Evolutionary conservation across 805 yeast genomes (phyloP).

Genomic region (Alloascoidea africana): DNA sequence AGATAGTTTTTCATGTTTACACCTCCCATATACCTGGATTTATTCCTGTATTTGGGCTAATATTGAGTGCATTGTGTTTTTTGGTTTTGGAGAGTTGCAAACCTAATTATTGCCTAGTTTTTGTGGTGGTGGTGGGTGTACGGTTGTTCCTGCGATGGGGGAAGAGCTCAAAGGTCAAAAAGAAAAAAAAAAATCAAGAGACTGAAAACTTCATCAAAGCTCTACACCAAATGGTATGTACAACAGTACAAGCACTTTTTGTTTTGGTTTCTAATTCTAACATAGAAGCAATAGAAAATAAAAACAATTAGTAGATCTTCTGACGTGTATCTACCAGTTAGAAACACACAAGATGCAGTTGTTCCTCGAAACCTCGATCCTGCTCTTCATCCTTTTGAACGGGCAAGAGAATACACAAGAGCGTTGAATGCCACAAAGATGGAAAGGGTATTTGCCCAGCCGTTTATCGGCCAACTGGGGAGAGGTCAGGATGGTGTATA

Average conservation of each 20-base stretch:
- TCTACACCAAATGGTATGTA: slow-evolving; percentile 1
- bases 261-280: slow-evolving; percentile 10
- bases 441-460: slow-evolving; percentile 95
- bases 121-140: too few species aligned
- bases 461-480: slow-evolving; percentile 90
- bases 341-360: slow-evolving; percentile 78
- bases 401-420: slow-evolving; percentile 91
- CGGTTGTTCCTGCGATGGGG: neutral
- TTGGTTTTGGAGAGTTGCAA: too few species aligned
- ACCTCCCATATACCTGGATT: too few species aligned
- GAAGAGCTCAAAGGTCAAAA: too few species aligned
- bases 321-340: slow-evolving; percentile 84
- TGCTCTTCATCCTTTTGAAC: slow-evolving; percentile 89
- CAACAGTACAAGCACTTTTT: too few species aligned
- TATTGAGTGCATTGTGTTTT: too few species aligned
- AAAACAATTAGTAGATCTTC: slow-evolving; percentile 82
- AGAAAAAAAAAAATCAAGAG: neutral
- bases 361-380: slow-evolving; percentile 86
- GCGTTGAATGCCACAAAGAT: slow-evolving; percentile 91
- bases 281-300: slow-evolving; percentile 41
- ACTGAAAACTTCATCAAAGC: neutral
- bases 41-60: too few species aligned
- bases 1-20: too few species aligned
- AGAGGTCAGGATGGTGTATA: slow-evolving; percentile 95
- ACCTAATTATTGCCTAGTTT: too few species aligned